Base-by-base conservation (phyloP, 306 rosid species). In the Biancaea sappan region DNA sequence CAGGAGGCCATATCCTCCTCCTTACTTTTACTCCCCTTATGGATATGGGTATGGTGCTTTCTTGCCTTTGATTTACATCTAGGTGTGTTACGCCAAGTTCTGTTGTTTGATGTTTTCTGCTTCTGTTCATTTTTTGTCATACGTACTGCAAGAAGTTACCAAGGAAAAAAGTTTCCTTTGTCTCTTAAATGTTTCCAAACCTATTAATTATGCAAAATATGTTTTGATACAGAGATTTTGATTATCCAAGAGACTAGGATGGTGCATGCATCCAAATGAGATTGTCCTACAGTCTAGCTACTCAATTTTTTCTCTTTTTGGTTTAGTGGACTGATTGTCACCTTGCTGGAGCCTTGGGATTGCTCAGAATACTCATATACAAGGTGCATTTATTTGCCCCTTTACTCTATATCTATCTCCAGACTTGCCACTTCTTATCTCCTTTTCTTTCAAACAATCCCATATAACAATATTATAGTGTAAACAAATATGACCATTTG, bases 181-280 rank as follows among this genome's bases (percentile, higher is more conserved):
- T 35, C 1, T 5, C 1, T 31, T 31, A 31, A 31, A 35, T 6
- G 8, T 35, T 35, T 35, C 6, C 6, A 35, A 35, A 35, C 40
- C 40, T 35, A 35, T 51, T 74, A 21, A 53, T 69, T 44, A 25
- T 40, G 43, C 51, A 21, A 60, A 41, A 37, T 58, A 37, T 67
- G 25, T 5, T 35, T 35, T 35, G 40, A 35, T 83, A 85, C 72
- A 90, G 98, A 91, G 96, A 94, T 1, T 92, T 96, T 0, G 96
- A 92, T 81, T 90, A 79, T 80, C 85, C 91, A 0, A 82, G 92
- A 78, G 96, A 92, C 37, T 90, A 88, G 29, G 98, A 90, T 74
- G 98, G 98, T 63, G 94, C 96, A 5, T 86, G 91, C 77, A 82
- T 93, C 83, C 98, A 93, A 88, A 93, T 93, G 98, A 87, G 98